Evolutionary conservation across 1,284 basidiomycete species (phyloP), one percentile per base, ranked within the genome.

Genomic region (Ganoderma lucidum): DNA sequence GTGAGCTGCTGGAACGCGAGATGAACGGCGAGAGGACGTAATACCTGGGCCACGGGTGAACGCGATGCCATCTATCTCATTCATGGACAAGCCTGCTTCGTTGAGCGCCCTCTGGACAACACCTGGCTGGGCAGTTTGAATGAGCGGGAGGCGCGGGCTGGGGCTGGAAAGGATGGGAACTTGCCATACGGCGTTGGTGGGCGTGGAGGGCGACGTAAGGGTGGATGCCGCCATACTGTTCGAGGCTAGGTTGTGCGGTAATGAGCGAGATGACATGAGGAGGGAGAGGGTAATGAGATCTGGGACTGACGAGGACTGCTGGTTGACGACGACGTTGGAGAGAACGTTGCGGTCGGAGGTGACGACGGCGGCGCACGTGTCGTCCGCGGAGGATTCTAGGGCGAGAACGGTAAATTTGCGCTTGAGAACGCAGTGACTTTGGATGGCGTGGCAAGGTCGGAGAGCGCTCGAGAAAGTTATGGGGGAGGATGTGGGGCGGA

Each of bases 1-100:
- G 10, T 39, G 1, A 45, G 41, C 17, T 23, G 8, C n/a, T 6
- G n/a, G 45, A 2, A 2, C n/a, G 9, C n/a, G n/a, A 48, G n/a
- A 48, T 23, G 45, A 2, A 48, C 9, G 45, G 45, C 1, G 5
- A n/a, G n/a, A 23, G 23, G n/a, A 48, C 45, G 45, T 48, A 48
- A 48, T 74, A 87, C 93, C 96, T 65, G 97, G 96, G 10, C 96
- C 97, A 74, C 95, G 86, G 0, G 96, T 98, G 77, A 94, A 97
- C 0, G 96, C 96, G 53, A 98, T 87, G 0, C 94, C 96, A 75
- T 97, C 92, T 14, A 98, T 82, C 48, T 95, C 88, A 1, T 80
- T 76, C 42, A 93, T 80, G 28, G 80, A 78, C 37, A 95, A 68
- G 0, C 83, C 79, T 0, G 95, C 92, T 53, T 94, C 88, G 0